Base-by-base conservation (phyloP, 106 monocot species). In the Phalaenopsis equestris region DNA sequence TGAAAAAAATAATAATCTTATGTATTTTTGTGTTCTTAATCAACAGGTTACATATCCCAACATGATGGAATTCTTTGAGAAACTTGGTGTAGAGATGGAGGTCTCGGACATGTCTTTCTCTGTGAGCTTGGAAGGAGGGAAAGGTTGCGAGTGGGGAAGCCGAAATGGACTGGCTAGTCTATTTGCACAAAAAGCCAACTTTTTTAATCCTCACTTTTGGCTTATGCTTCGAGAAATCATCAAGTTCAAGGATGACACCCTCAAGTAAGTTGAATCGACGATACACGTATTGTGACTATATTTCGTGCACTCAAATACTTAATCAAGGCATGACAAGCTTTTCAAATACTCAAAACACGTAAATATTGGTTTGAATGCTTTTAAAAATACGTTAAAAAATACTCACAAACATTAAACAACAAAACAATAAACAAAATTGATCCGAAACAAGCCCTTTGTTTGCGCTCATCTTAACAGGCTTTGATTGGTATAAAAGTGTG, bases 41-140 rank as follows among this genome's bases (percentile, higher is more conserved):
- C 55, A 42, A 23, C 85, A 98, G 97, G 94, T 98, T 10, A 98
- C 97, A 4, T 94, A 98, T 76, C 97, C 97, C 3, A 94, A 94
- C 76, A 92, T 92, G 97, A 84, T 92, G 87, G 90, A 92, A 67
- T 81, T 92, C 6, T 94, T 94, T 41, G 94, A 98, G 68, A 81
- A 49, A 2, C 83, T 94, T 7, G 97, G 79, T 0, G 81, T 92
- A 0, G 94, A 98, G 30, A 98, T 98, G 92, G 92, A 92, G 86
- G 58, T 5, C 6, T 94, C 92, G 0, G 97, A 98, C 72, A 92
- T 98, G 97, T 98, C 97, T 4, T 94, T 98, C 79, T 86, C 97
- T 0, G 92, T 91, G 73, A 98, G 97, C 79, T 67, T 92, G 23
- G 90, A 98, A 14, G 84, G 57, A 24, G 90, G 94, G 9, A 90